Evolutionary conservation across 257 asterid genomes (phyloP).

Genomic region (Phtheirospermum japonicum): DNA sequence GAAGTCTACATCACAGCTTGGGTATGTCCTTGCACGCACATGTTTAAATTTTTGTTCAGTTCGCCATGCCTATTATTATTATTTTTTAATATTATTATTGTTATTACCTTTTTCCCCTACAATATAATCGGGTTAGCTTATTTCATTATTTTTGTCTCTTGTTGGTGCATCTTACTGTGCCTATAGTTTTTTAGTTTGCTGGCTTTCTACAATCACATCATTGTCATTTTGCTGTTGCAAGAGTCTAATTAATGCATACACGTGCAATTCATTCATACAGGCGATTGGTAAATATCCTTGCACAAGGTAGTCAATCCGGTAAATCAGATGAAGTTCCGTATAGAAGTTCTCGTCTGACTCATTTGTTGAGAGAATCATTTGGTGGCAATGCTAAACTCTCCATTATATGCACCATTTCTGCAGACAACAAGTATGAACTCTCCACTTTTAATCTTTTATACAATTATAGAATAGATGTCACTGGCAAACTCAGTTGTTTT

Average conservation of each 20-base stretch:
- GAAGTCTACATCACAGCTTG: constrained; percentile 88
- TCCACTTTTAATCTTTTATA: constrained; percentile 4
- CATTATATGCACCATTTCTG: constrained; percentile 62
- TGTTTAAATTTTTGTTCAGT: not conserved
- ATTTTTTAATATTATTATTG: not conserved
- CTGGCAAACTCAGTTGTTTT: not conserved
- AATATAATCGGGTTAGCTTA: too few species aligned
- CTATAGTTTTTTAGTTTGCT: too few species aligned
- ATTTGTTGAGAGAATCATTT: constrained; percentile 72
- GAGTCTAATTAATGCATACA: constrained; percentile 20
- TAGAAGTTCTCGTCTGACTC: constrained; percentile 63
- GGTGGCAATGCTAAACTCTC: constrained; percentile 88
- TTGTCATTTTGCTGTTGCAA: not conserved
- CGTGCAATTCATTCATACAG: constrained; percentile 45
- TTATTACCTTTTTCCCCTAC: too few species aligned
- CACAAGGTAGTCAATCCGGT: constrained; percentile 42
- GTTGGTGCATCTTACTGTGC: not conserved
- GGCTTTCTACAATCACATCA: not conserved
- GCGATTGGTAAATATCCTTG: constrained; percentile 64
- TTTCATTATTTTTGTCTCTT: not conserved
- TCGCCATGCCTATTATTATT: not conserved
- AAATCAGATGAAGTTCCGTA: constrained; percentile 47
- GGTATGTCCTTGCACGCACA: constrained; percentile 49
- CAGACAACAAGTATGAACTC: constrained; percentile 52
- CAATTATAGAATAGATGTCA: not conserved